phyloP scores from a whole-genome alignment of 345 rosid species.

The Populus alba region DNA sequence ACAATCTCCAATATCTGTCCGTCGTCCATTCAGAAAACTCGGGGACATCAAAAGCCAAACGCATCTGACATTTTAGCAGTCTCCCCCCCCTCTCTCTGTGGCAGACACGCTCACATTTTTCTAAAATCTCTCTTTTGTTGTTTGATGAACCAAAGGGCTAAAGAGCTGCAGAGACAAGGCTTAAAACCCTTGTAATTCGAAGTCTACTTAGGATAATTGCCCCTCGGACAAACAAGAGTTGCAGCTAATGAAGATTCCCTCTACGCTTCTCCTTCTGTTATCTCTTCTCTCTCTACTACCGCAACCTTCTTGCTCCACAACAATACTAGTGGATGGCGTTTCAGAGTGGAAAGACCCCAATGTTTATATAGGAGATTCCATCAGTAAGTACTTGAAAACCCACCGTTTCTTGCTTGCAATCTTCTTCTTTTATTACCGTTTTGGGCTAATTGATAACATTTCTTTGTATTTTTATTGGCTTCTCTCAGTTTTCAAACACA shows the following conservation, averaged over 20 bases:
- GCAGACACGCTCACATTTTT: conserved; percentile 5
- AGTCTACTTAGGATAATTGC: background rate
- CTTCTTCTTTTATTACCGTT: background rate
- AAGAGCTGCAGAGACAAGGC: background rate
- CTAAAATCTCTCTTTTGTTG: background rate
- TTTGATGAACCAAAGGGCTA: background rate
- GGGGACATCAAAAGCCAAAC: conserved; percentile 27
- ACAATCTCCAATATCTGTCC: conserved; percentile 22
- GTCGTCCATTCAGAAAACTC: conserved; percentile 34
- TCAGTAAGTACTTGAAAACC: conserved; percentile 43
- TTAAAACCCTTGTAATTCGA: background rate
- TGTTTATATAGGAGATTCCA: conserved; percentile 71
- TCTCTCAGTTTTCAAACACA: conserved; percentile 74
- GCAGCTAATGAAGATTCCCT: conserved; percentile 16
- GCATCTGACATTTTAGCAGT: conserved; percentile 19
- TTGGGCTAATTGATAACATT: background rate
- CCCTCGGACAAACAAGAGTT: background rate
- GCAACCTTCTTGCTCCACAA: conserved; percentile 41
- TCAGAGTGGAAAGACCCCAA: conserved; percentile 65
- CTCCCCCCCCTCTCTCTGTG: background rate
- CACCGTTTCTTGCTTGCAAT: background rate
- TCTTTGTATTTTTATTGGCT: background rate
- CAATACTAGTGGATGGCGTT: conserved; percentile 64
- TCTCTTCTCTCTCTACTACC: conserved; percentile 34
- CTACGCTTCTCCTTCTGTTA: conserved; percentile 30